Conservation (phyloP, 176 grass and related monocot genomes). For the Bromus sterilis region DNA sequence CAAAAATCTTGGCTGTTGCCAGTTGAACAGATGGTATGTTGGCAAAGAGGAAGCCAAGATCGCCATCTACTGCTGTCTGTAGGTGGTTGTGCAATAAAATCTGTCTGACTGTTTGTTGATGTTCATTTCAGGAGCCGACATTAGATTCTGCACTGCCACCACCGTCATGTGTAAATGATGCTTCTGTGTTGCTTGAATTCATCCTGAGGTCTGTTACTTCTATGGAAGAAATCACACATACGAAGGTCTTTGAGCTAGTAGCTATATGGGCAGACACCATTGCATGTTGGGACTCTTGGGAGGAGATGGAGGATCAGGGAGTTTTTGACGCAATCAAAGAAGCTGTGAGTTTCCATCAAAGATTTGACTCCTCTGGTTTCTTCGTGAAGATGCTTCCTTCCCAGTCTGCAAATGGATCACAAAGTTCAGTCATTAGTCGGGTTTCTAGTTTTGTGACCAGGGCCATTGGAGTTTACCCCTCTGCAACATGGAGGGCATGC, state of each 20-base stretch:
- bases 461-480: constrained; percentile 66
- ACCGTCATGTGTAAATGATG: constrained; percentile 65
- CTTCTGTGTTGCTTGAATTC: constrained; percentile 63
- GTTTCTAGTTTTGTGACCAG: constrained; percentile 68
- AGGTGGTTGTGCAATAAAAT: neutral
- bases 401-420: constrained; percentile 16
- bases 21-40: constrained; percentile 38
- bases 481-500: constrained; percentile 75
- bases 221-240: constrained; percentile 36
- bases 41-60: neutral
- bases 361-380: constrained; percentile 42
- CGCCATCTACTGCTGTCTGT: neutral
- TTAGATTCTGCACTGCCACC: constrained; percentile 40
- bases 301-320: constrained; percentile 81
- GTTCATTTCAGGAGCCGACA: constrained; percentile 9
- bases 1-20: constrained; percentile 63
- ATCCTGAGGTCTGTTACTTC: constrained; percentile 60
- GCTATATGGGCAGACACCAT: constrained; percentile 58
- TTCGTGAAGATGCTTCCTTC: constrained; percentile 47
- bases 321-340: constrained; percentile 74
- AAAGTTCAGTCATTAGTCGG: constrained; percentile 44
- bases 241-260: constrained; percentile 69
- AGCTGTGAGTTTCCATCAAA: constrained; percentile 57
- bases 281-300: constrained; percentile 67
- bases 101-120: neutral